These are phyloP conservation scores for Linanthus parryae DNA, from an alignment of 148 eudicot species.

Conservation along the genomic window DNA sequence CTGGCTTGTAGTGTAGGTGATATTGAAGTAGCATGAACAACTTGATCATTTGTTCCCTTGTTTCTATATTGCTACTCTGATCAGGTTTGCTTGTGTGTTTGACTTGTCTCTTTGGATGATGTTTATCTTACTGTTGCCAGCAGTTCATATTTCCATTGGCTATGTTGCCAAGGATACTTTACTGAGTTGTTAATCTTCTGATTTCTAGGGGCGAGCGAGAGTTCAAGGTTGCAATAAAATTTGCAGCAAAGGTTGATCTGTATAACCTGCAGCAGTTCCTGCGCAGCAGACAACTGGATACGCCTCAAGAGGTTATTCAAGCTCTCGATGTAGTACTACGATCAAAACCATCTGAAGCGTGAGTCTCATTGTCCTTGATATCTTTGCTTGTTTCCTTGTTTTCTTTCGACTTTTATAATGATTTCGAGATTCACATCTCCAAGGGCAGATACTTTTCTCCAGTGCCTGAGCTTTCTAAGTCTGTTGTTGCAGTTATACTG, in stretches of 20 bases:
- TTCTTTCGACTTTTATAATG: constrained; percentile 26
- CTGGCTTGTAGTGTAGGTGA: no score
- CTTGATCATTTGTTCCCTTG: no score
- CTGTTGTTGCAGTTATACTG: constrained; percentile 30
- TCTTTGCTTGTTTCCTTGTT: constrained; percentile 49
- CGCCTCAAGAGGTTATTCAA: constrained; percentile 71
- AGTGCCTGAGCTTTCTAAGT: no score
- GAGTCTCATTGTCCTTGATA: neutral
- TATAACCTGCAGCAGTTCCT: constrained; percentile 45
- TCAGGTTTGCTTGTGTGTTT: no score
- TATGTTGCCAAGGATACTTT: neutral
- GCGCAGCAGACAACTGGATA: constrained; percentile 28
- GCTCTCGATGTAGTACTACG: constrained; percentile 72
- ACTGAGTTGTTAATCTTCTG: neutral
- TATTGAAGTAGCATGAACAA: no score
- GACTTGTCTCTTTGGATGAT: no score
- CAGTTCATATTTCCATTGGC: neutral
- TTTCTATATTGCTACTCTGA: no score
- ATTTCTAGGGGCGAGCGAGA: constrained; percentile 34
- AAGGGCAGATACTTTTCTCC: no score
- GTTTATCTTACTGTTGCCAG: no score
- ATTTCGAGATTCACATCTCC: no score
- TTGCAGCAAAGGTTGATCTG: constrained; percentile 42
- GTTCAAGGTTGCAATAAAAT: constrained; percentile 52
- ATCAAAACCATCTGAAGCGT: constrained; percentile 30